A percentile compares a stretch with the other conserved stretches of the same genome.
Evolutionary conservation across 176 grass and related monocot species (phyloP).

Genomic region (barley (Hordeum vulgare)): MorexV3_pseudomolecules_assembly NC_058520.1:557775910-557776409

Average conservation of each 20-base stretch:
- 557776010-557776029: slow-evolving; percentile 68
- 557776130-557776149: background rate
- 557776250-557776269: background rate
- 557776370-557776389: slow-evolving; percentile 83
- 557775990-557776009: slow-evolving; percentile 89
- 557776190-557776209: background rate
- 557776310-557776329: background rate
- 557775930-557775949: background rate
- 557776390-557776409: slow-evolving; percentile 89
- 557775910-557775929: background rate
- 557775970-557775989: slow-evolving; percentile 98
- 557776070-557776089: slow-evolving; percentile 55
- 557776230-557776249: background rate
- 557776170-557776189: background rate
- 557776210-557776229: slow-evolving; percentile 16
- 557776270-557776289: background rate
- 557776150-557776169: background rate
- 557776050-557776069: slow-evolving; percentile 79
- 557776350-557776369: slow-evolving; percentile 80
- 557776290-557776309: slow-evolving; percentile 1
- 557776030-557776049: slow-evolving; percentile 70
- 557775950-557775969: slow-evolving; percentile 45
- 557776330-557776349: slow-evolving; percentile 21
- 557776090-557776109: slow-evolving; percentile 1
- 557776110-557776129: slow-evolving; percentile 5